Evolutionary conservation across 176 grass and related monocot genomes (phyloP).

Genomic region (Musa schizocarpa): DNA sequence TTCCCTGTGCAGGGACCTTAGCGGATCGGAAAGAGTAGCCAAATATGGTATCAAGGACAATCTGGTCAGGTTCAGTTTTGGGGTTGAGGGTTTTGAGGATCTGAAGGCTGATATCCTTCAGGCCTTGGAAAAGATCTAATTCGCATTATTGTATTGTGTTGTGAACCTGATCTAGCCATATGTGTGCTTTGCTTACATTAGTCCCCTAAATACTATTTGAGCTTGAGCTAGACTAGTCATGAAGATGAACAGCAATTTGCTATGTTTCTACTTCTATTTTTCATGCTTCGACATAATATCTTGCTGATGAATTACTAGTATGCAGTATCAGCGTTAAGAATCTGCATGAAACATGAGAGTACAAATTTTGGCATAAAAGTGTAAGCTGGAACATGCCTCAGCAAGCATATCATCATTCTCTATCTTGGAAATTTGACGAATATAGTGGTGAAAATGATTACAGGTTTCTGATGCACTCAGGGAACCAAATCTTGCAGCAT

Average conservation of each 20-base stretch:
- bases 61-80: constrained; percentile 93
- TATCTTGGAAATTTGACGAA: no score
- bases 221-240: background rate
- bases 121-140: constrained; percentile 67
- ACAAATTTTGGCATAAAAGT: no score
- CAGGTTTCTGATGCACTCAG: no score
- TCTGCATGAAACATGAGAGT: no score
- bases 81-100: constrained; percentile 87
- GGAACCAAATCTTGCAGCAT: no score
- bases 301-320: no score
- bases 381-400: no score
- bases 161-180: constrained; percentile 4
- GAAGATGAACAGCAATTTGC: background rate
- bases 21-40: constrained; percentile 45
- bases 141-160: background rate
- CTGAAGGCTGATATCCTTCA: constrained; percentile 84
- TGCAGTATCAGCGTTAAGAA: no score
- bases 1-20: constrained; percentile 7
- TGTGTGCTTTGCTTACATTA: background rate
- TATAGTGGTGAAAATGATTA: no score
- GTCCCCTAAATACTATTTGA: background rate
- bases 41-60: constrained; percentile 97
- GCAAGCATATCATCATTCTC: no score
- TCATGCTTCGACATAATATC: no score
- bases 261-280: background rate